Base-by-base conservation (phyloP, 371 early-diverging fungal genomes). In the Funneliformis caledonium region DNA sequence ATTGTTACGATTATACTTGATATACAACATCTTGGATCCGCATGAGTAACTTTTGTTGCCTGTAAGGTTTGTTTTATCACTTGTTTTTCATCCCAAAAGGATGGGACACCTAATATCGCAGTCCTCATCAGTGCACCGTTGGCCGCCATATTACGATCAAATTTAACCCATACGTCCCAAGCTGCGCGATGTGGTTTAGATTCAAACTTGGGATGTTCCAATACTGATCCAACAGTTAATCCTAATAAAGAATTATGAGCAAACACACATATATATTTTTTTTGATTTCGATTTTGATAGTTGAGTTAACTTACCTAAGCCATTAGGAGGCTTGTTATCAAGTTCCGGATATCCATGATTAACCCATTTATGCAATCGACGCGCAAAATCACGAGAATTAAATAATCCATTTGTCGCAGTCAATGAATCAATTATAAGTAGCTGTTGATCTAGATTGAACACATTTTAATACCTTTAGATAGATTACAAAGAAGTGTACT, bases 71-170 rank as follows among this genome's bases (percentile, higher is more conserved):
- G 90, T 81, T 89, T 86, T 67, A 91, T 88, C 0, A 92, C 91
- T 6, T 86, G 85, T 1, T 85, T 86, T 37, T 89, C 91, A 80
- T 91, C 91, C 91, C 91, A 91, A 77, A 91, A 92, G 45, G 87
- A 89, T 45, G 90, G 88, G 6, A 88, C 78, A 0, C 91, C 92
- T 22, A 91, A 78, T 4, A 91, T 81, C 4, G 92, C 86, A 8
- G 92, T 89, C 16, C 92, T 85, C 84, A 92, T 91, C 22, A 93
- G 85, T 2, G 92, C 91, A 19, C 92, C 92, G 83, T 90, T 92
- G 7, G 90, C 87, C 7, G 91, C 91, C 19, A 87, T 72, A 48
- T 74, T 80, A 33, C 83, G 81, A 11, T 83, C 83, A 64, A 64
- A 78, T 6, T 50, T 9, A 19, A 82, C 62, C 87, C 86, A 87